A percentile compares a stretch with the other conserved stretches of the same genome.
Conservation (phyloP, 2,329 filamentous ascomycete species). For the Lachnellula willkommii region DNA sequence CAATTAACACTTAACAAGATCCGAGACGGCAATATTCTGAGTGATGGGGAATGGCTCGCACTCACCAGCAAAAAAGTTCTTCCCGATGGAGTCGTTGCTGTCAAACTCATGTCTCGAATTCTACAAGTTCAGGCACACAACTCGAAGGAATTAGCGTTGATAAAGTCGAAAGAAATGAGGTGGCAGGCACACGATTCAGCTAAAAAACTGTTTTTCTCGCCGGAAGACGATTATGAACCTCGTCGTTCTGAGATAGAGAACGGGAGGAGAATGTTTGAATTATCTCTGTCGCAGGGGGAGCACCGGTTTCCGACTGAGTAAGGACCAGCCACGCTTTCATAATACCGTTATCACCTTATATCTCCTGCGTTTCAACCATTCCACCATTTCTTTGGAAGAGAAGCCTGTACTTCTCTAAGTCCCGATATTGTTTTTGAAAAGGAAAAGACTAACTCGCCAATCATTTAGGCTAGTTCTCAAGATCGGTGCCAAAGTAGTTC, state of each 20-base stretch:
- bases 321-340: no score
- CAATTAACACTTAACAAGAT: conserved; percentile 26
- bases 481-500: conserved; percentile 26
- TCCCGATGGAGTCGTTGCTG: conserved; percentile 12
- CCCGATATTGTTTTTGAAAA: no score
- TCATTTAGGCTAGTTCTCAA: conserved; percentile 16
- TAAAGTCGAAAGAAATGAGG: conserved; percentile 1
- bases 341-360: no score
- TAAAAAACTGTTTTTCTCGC: background rate
- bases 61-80: conserved; percentile 14
- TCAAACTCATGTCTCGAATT: conserved; percentile 21
- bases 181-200: conserved; percentile 18
- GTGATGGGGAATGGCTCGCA: conserved; percentile 20
- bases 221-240: background rate
- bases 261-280: conserved; percentile 6
- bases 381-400: no score
- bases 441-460: no score
- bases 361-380: no score
- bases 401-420: no score
- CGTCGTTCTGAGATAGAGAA: background rate
- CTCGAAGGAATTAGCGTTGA: conserved; percentile 7
- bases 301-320: conserved; percentile 14
- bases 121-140: conserved; percentile 16
- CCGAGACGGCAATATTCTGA: conserved; percentile 17
- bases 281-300: conserved; percentile 7